Conservation (phyloP, 1,139 yeast genomes). For the Sugiyamaella grinbergsii region DNA sequence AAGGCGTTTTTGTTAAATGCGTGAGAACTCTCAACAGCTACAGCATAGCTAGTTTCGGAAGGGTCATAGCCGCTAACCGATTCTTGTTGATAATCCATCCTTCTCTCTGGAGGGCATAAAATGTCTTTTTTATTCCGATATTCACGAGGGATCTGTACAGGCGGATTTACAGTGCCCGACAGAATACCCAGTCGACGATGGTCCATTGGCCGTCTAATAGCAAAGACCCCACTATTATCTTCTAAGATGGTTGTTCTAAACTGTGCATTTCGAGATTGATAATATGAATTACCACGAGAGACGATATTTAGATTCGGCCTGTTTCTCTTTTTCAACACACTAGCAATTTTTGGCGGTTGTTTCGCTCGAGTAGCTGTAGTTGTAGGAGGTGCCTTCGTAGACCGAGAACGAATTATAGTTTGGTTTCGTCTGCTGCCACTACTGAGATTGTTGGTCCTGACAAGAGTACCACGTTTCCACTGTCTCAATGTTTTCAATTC, state of each 20-base stretch:
- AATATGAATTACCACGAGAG: conserved; percentile 12
- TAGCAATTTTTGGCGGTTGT: background rate
- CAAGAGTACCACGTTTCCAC: conserved; percentile 16
- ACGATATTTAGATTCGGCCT: background rate
- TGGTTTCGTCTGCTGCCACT: background rate
- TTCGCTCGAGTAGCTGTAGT: background rate
- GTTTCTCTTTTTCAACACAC: background rate
- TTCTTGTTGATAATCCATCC: background rate
- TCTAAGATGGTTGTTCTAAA: conserved; percentile 23
- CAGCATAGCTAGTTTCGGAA: too few species aligned
- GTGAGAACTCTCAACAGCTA: background rate
- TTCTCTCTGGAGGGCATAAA: background rate
- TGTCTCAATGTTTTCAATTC: conserved; percentile 16
- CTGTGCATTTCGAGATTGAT: conserved; percentile 11
- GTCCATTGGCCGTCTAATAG: conserved; percentile 16
- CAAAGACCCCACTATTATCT: conserved; percentile 21
- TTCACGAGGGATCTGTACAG: background rate
- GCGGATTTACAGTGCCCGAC: background rate
- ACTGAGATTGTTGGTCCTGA: conserved; percentile 1
- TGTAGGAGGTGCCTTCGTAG: background rate
- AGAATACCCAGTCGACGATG: background rate
- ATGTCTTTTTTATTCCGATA: conserved; percentile 10
- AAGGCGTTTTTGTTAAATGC: background rate
- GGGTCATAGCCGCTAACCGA: too few species aligned
- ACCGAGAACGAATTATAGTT: background rate